Base-by-base conservation (phyloP, 2,329 filamentous ascomycete species). In the Pezicula neosporulosa region DNA sequence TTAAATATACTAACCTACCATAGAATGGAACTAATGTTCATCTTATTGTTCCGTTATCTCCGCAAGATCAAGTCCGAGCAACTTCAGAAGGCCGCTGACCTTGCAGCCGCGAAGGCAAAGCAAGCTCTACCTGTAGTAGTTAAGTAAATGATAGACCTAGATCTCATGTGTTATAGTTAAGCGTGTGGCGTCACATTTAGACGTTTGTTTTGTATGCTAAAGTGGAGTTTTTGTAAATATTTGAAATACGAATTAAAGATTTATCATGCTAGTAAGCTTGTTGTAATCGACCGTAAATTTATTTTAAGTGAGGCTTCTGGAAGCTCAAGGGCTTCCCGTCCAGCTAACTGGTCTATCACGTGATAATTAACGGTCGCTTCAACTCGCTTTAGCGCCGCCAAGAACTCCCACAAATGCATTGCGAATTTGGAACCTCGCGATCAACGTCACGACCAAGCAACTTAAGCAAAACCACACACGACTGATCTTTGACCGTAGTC, bases 11-110 rank as follows among this genome's bases (percentile, higher is more conserved):
- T 58, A 43, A 54, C 43, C 19, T 28, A 9, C 2, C 16, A 47
- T 53, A 90, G 89, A 60, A 89, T 97, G 71, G 94, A 97, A 69
- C 74, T 97, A 15, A 68, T 91, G 42, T 97, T 97, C 67, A 77
- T 97, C 56, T 74, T 96, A 27, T 79, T 99, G 47, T 85, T 97
- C 70, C 83, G 90, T 61, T 96, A 94, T 63, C 66, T 97, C 48
- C 82, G 85, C 59, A 82, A 84, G 59, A 62, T 95, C 51, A 83
- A 82, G 62, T 79, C 84, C 42, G 78, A 87, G 59, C 86, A 87
- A 66, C 73, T 96, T 41, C 78, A 82, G 58, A 87, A 85, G 51
- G 76, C 84, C 15, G 83, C 85, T 12, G 77, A 83, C 47, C 63
- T 83, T 47, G 83, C 86, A 9, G 81, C 85, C 4, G 74, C 79